These are phyloP conservation scores for Candida nemodendra DNA, from an alignment of 805 yeast species.

Conservation along the genomic window DNA sequence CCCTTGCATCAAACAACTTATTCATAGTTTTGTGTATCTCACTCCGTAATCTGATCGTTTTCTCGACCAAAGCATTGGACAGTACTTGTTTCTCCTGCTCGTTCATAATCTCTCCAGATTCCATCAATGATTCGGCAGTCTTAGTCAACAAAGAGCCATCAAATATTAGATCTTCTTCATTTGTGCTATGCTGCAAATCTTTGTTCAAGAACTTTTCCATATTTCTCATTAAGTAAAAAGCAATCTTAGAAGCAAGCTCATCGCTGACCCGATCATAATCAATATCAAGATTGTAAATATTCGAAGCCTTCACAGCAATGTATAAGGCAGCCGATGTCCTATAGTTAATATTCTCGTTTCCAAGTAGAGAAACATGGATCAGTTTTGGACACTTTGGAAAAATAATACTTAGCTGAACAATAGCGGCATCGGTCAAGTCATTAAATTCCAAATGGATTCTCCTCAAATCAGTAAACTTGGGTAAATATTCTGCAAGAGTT, in stretches of 20 bases:
- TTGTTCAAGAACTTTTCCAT: constrained; percentile 46
- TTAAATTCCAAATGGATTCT: constrained; percentile 56
- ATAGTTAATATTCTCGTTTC: constrained; percentile 45
- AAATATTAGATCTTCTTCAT: constrained; percentile 61
- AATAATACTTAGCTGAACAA: constrained; percentile 47
- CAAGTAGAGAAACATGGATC: constrained; percentile 53
- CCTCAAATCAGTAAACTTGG: constrained; percentile 43
- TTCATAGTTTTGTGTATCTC: constrained; percentile 55
- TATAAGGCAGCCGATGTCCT: constrained; percentile 50
- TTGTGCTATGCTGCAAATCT: constrained; percentile 22
- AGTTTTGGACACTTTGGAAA: constrained; percentile 47
- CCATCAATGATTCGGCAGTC: constrained; percentile 66
- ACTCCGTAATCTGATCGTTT: constrained; percentile 47
- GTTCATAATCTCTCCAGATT: constrained; percentile 32
- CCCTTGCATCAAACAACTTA: constrained; percentile 45
- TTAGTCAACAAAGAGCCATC: constrained; percentile 75
- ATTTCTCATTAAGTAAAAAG: constrained; percentile 55
- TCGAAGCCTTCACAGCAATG: constrained; percentile 46
- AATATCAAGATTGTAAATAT: constrained; percentile 51
- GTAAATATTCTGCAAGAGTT: constrained; percentile 42
- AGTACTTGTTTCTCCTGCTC: constrained; percentile 43
- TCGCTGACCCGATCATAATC: constrained; percentile 54
- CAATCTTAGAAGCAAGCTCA: constrained; percentile 51
- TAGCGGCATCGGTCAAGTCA: constrained; percentile 44
- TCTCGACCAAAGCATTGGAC: constrained; percentile 49